Conservation (phyloP, 2,329 filamentous ascomycete genomes). For the Ascosphaera aggregata region DNA sequence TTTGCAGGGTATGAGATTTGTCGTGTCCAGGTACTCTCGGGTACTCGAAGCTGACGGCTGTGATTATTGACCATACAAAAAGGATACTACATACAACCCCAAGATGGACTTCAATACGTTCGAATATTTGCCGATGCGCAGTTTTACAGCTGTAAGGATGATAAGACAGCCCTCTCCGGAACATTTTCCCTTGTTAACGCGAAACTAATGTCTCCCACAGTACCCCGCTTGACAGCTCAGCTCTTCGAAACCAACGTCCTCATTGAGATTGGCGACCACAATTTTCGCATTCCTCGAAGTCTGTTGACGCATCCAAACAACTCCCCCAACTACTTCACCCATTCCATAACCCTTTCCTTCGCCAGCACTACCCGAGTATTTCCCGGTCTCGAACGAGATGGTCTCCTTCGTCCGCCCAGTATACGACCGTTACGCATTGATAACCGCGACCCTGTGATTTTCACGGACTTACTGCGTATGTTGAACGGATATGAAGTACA, state of each 20-base stretch:
- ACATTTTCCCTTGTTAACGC: too few relatives aligned
- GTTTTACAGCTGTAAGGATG: slow-evolving; percentile 55
- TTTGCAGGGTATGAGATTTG: slow-evolving; percentile 37
- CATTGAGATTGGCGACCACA: slow-evolving; percentile 64
- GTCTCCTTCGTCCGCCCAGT: slow-evolving; percentile 63
- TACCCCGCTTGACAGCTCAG: slow-evolving; percentile 73
- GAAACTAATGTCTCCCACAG: slow-evolving; percentile 28
- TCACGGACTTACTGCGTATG: slow-evolving; percentile 59
- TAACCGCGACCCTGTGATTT: slow-evolving; percentile 59
- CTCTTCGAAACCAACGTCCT: slow-evolving; percentile 83
- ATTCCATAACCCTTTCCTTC: slow-evolving; percentile 79
- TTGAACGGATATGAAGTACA: slow-evolving; percentile 63
- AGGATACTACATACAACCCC: slow-evolving; percentile 65
- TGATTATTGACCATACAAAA: slow-evolving; percentile 2
- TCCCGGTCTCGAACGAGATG: slow-evolving; percentile 56
- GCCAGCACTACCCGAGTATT: slow-evolving; percentile 58
- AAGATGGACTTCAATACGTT: slow-evolving; percentile 70
- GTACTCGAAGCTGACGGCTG: too few relatives aligned
- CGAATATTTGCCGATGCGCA: slow-evolving; percentile 85
- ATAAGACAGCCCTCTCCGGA: neutral
- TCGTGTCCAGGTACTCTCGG: neutral
- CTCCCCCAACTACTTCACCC: slow-evolving; percentile 84
- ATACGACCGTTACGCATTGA: slow-evolving; percentile 66
- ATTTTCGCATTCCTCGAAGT: slow-evolving; percentile 79
- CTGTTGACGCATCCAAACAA: slow-evolving; percentile 70